A percentile compares a stretch with the other conserved stretches of the same genome.
phyloP scores from a whole-genome alignment of 2,329 filamentous ascomycete genomes.

The Aciculosporium take region DNA sequence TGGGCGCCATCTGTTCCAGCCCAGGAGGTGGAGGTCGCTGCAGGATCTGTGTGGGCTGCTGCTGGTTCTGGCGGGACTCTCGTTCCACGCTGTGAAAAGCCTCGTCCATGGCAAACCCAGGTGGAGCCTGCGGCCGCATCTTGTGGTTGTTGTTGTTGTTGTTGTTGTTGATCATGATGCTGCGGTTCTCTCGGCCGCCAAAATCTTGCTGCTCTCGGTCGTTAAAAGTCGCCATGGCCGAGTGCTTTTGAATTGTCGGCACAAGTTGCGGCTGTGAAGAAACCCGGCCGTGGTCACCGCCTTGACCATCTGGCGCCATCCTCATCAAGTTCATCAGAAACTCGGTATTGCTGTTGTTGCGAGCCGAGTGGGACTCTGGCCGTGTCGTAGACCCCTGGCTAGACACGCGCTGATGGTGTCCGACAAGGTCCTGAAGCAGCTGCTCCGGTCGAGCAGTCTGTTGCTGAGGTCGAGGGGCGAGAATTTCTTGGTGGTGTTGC shows the following conservation, averaged over 20 bases:
- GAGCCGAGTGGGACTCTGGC: constrained; percentile 27
- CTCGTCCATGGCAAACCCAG: constrained; percentile 39
- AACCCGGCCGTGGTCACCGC: constrained; percentile 30
- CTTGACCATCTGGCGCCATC: constrained; percentile 31
- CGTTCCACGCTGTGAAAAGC: constrained; percentile 34
- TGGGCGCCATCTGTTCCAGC: constrained; percentile 44
- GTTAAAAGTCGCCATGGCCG: constrained; percentile 30
- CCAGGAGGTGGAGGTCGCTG: constrained; percentile 49
- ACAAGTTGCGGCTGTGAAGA: constrained; percentile 7
- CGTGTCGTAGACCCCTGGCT: constrained; percentile 34
- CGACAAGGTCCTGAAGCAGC: constrained; percentile 45
- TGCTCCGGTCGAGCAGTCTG: constrained; percentile 43
- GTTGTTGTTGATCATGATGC: no score
- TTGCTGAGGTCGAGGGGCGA: constrained; percentile 34
- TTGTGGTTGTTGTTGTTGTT: no score
- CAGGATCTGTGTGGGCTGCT: constrained; percentile 48
- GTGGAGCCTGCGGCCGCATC: constrained; percentile 31
- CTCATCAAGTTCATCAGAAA: constrained; percentile 77
- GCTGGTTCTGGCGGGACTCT: constrained; percentile 35
- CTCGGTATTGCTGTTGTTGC: constrained; percentile 56
- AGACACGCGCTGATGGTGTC: constrained; percentile 41
- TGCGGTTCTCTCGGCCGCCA: constrained; percentile 18
- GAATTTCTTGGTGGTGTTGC: constrained; percentile 34
- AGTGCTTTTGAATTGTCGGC: constrained; percentile 17
- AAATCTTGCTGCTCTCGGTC: constrained; percentile 36